Conservation (phyloP, 169 alveolate genomes). For the Plasmodium billcollinsi region DNA sequence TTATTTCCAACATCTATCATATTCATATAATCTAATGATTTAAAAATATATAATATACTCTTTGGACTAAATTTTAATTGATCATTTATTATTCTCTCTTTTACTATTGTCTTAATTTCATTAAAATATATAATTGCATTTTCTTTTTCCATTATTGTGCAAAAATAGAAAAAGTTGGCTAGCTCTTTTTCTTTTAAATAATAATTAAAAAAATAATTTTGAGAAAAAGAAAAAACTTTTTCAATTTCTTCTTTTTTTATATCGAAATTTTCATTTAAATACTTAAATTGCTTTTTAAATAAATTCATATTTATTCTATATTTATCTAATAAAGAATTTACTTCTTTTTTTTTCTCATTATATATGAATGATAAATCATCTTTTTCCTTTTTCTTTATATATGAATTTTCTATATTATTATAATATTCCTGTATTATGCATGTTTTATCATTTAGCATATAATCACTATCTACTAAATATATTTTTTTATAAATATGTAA, state of each 20-base stretch:
- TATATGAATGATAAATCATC: conserved; percentile 40
- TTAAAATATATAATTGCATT: conserved; percentile 22
- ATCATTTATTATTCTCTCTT: conserved; percentile 22
- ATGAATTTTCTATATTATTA: conserved; percentile 6
- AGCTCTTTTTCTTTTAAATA: conserved; percentile 64
- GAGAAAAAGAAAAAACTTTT: conserved; percentile 24
- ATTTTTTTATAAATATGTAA: conserved; percentile 25
- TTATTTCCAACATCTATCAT: conserved; percentile 12
- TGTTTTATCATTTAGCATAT: conserved; percentile 31
- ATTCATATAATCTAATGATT: conserved; percentile 34
- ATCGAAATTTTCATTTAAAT: conserved; percentile 51
- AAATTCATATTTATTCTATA: conserved; percentile 25
- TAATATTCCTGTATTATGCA: conserved; percentile 59
- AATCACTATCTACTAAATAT: conserved; percentile 31
- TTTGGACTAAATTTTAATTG: conserved; percentile 36
- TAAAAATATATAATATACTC: conserved; percentile 42
- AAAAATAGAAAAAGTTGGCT: conserved; percentile 54
- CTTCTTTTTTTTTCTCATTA: conserved; percentile 54
- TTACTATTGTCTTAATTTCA: conserved; percentile 26
- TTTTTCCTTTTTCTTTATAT: conserved; percentile 16
- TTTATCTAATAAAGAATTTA: conserved; percentile 52
- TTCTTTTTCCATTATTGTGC: conserved; percentile 33
- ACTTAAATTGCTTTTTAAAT: conserved; percentile 25
- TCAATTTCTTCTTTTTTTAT: conserved; percentile 46
- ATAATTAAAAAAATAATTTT: conserved; percentile 63